Conservation (phyloP, 2,329 filamentous ascomycete genomes). For the Pseudogymnoascus sp. region DNA sequence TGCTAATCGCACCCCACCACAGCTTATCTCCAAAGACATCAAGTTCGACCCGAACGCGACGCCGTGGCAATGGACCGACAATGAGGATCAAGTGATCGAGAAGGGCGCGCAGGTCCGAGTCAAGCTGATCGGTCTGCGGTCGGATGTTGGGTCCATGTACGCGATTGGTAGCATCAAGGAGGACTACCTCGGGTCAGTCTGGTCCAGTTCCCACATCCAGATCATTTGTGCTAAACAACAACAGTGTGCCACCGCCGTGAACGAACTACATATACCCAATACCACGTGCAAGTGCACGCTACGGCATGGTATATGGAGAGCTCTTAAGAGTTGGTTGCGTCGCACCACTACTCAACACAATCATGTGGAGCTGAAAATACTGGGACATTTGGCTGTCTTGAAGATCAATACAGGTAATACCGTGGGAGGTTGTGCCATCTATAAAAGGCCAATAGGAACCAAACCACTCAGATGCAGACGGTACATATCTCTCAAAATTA, state of each 20-base stretch:
- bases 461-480: neutral
- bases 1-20: conserved; percentile 15
- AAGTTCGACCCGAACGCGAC: conserved; percentile 94
- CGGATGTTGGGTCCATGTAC: conserved; percentile 90
- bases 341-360: neutral
- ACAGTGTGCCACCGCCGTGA: conserved; percentile 9
- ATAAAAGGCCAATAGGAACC: conserved; percentile 1
- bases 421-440: conserved; percentile 2
- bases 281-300: neutral
- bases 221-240: neutral
- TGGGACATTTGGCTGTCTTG: neutral
- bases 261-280: neutral
- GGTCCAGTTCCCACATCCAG: neutral
- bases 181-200: conserved; percentile 58
- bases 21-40: conserved; percentile 88
- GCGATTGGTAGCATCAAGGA: conserved; percentile 96
- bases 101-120: conserved; percentile 87
- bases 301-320: neutral
- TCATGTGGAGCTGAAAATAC: neutral
- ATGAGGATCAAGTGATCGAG: conserved; percentile 88
- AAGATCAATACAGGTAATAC: conserved; percentile 1
- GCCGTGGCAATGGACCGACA: conserved; percentile 93
- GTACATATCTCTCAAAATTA: conserved; percentile 5
- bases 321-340: neutral
- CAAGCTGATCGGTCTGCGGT: conserved; percentile 88